Conservation (phyloP, 2,329 filamentous ascomycete species). For the Diplodia seriata region DNA sequence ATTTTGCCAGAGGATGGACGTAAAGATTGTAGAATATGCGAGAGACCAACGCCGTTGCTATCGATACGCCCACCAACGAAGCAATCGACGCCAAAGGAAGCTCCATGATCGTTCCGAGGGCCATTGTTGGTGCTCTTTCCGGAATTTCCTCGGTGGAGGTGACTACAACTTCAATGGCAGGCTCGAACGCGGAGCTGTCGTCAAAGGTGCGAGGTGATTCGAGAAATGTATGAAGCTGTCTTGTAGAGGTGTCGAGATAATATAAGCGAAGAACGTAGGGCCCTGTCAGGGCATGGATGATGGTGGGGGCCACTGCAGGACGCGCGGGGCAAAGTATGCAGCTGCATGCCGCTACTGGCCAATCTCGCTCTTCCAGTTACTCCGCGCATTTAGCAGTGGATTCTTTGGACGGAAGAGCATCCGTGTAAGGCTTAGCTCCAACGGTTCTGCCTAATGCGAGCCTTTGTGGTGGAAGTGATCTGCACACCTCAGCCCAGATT, state of each 20-base stretch:
- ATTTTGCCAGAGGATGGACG: constrained; percentile 25
- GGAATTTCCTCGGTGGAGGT: too few relatives aligned
- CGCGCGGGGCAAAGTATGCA: neutral
- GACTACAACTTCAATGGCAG: neutral
- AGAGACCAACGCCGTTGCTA: neutral
- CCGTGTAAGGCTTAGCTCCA: neutral
- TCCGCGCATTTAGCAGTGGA: neutral
- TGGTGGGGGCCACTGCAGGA: neutral
- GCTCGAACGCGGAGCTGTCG: neutral
- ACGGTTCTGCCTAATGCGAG: neutral
- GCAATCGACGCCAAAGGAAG: neutral
- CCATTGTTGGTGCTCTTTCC: neutral
- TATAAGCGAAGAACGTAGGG: neutral
- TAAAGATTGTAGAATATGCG: constrained; percentile 25
- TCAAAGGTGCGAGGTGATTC: too few relatives aligned
- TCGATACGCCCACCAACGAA: neutral
- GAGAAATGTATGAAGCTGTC: neutral
- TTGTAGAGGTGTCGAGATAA: neutral
- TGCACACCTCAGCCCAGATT: neutral
- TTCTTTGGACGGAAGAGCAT: too few relatives aligned
- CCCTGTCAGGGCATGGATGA: neutral
- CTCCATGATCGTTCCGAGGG: neutral
- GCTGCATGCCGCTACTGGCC: neutral
- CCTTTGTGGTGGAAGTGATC: neutral
- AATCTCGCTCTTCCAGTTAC: neutral